Conservation (phyloP, 371 early-diverging fungal genomes). For the Saksenaea oblongispora region DNA sequence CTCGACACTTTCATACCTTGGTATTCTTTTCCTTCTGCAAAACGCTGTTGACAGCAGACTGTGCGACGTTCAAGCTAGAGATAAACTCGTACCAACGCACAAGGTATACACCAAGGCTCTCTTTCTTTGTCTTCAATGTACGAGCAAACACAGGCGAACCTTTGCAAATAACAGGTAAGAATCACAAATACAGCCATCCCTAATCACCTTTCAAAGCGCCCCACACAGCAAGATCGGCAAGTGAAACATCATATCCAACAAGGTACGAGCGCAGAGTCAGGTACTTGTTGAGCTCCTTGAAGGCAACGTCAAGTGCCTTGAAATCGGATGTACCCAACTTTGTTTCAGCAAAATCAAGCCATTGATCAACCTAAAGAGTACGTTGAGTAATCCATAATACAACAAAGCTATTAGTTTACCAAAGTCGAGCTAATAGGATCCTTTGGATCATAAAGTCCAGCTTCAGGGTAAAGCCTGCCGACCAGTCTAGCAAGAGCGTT, state of each 20-base stretch:
- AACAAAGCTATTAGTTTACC: conserved; percentile 14
- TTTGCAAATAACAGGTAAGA: neutral
- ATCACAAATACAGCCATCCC: conserved; percentile 1
- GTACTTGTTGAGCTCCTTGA: conserved; percentile 74
- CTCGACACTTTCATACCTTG: neutral
- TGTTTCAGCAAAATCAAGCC: conserved; percentile 65
- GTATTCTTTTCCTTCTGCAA: conserved; percentile 37
- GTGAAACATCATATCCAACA: conserved; percentile 76
- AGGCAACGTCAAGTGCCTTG: conserved; percentile 68
- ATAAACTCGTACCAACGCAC: conserved; percentile 85
- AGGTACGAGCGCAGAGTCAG: conserved; percentile 81
- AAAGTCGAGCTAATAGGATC: conserved; percentile 47
- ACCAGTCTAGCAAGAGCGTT: conserved; percentile 47
- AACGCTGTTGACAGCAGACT: conserved; percentile 47
- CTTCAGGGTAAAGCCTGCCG: conserved; percentile 40
- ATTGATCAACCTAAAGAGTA: conserved; percentile 55
- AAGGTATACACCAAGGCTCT: conserved; percentile 70
- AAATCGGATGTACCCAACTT: conserved; percentile 67
- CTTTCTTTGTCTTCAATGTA: conserved; percentile 76
- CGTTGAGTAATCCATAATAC: neutral
- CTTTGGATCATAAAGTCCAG: conserved; percentile 39
- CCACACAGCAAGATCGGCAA: conserved; percentile 89
- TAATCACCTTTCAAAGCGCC: conserved; percentile 83
- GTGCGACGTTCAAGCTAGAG: conserved; percentile 59
- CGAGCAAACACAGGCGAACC: conserved; percentile 76